Conservation (phyloP, 2,329 filamentous ascomycete genomes). For the Neonectria magnoliae region DNA sequence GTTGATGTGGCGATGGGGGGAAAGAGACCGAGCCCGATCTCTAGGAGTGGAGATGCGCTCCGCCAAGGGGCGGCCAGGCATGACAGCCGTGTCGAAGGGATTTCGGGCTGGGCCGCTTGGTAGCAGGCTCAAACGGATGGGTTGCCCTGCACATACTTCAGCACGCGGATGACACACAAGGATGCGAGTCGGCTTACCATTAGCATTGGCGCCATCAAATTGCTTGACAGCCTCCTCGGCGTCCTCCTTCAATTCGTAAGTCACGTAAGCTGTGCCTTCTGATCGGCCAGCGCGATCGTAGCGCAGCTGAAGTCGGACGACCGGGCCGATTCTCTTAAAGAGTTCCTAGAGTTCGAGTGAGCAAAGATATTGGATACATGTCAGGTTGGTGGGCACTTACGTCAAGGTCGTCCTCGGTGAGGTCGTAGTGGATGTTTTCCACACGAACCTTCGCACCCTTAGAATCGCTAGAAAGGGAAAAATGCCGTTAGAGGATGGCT, state of each 20-base stretch:
- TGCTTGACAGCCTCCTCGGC: slow-evolving; percentile 79
- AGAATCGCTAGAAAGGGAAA: slow-evolving; percentile 54
- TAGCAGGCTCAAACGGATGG: slow-evolving; percentile 78
- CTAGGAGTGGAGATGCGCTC: slow-evolving; percentile 68
- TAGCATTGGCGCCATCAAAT: slow-evolving; percentile 90
- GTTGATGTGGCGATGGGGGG: slow-evolving; percentile 57
- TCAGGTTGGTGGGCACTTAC: slow-evolving; percentile 55
- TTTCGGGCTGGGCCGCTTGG: slow-evolving; percentile 62
- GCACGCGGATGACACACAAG: neutral
- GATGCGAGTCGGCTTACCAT: slow-evolving; percentile 61
- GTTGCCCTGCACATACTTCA: slow-evolving; percentile 67
- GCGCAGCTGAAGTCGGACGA: slow-evolving; percentile 74
- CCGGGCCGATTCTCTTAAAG: slow-evolving; percentile 79
- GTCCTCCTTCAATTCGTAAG: slow-evolving; percentile 76
- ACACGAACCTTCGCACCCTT: slow-evolving; percentile 79
- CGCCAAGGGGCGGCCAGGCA: slow-evolving; percentile 66
- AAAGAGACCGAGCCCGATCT: slow-evolving; percentile 71
- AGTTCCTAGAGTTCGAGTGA: slow-evolving; percentile 69
- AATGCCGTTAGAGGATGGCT: slow-evolving; percentile 28
- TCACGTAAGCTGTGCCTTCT: slow-evolving; percentile 85
- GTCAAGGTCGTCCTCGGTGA: slow-evolving; percentile 84
- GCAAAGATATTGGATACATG: slow-evolving; percentile 17
- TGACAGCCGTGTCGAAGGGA: slow-evolving; percentile 65
- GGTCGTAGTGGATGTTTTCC: slow-evolving; percentile 92
- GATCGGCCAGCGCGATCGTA: slow-evolving; percentile 93